Conservation (phyloP, 2,329 filamentous ascomycete species). For the Fusarium robinianum region DNA sequence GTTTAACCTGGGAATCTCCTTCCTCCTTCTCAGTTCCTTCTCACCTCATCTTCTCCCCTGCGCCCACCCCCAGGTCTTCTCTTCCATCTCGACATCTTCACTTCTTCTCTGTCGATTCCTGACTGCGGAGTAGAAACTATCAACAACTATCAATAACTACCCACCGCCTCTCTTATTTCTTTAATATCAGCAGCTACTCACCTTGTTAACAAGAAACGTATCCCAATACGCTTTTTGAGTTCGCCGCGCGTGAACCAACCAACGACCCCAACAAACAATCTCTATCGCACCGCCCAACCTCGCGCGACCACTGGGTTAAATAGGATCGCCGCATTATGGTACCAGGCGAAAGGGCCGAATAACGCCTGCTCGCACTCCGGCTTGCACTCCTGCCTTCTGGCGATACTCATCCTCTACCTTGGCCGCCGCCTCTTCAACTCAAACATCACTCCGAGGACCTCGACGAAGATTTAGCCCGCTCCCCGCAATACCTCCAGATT, state of each 20-base stretch:
- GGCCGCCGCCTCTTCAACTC: constrained; percentile 24
- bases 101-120: neutral
- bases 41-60: constrained; percentile 27
- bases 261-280: neutral
- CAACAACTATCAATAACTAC: neutral
- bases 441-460: constrained; percentile 28
- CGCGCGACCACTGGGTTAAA: no score
- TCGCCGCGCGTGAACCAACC: no score
- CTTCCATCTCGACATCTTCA: neutral
- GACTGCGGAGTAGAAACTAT: no score
- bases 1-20: constrained; percentile 28
- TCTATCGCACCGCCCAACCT: neutral
- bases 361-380: no score
- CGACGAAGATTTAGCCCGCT: constrained; percentile 29
- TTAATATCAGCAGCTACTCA: neutral
- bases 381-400: constrained; percentile 36
- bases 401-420: constrained; percentile 26
- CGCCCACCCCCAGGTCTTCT: neutral
- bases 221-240: no score
- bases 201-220: no score
- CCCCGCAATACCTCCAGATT: constrained; percentile 42
- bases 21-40: constrained; percentile 25
- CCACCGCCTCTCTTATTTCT: neutral
- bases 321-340: constrained; percentile 41
- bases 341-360: constrained; percentile 46